Percentiles rank a stretch among this genome's conserved stretches.
phyloP scores from a whole-genome alignment of 2,329 filamentous ascomycete genomes.

The Aspergillus pseudoglaucus region DNA sequence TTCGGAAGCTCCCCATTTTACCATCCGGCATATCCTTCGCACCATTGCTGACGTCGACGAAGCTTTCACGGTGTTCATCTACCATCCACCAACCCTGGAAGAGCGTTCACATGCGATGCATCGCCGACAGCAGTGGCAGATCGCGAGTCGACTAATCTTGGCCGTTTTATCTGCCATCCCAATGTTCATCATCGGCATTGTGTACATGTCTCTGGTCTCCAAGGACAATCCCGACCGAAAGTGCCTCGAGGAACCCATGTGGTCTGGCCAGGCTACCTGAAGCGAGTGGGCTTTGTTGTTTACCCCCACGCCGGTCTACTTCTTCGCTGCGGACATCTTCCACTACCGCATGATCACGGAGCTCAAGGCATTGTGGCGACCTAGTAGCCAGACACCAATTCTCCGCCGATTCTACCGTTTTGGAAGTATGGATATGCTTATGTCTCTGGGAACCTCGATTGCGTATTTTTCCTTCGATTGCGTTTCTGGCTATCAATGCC shows the following conservation, averaged over 20 bases:
- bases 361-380: conserved; percentile 68
- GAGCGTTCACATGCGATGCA: conserved; percentile 71
- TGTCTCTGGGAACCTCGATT: conserved; percentile 80
- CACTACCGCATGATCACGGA: conserved; percentile 75
- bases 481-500: conserved; percentile 61
- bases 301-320: conserved; percentile 77
- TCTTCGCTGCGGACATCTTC: conserved; percentile 79
- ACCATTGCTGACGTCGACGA: conserved; percentile 61
- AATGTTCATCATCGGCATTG: conserved; percentile 78
- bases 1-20: conserved; percentile 62
- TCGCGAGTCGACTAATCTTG: conserved; percentile 63
- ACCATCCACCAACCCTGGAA: conserved; percentile 76
- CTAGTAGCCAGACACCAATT: conserved; percentile 64
- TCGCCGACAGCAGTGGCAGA: conserved; percentile 59
- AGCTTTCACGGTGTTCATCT: conserved; percentile 61
- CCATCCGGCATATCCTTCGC: conserved; percentile 65
- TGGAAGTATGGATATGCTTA: conserved; percentile 92
- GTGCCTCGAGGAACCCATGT: conserved; percentile 65
- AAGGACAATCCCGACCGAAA: conserved; percentile 50
- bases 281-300: conserved; percentile 74
- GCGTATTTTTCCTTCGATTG: conserved; percentile 64
- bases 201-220: conserved; percentile 79
- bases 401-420: conserved; percentile 79
- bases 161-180: conserved; percentile 67
- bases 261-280: conserved; percentile 63